Percentiles rank a stretch among this genome's conserved stretches.
Evolutionary conservation across 208 protist genomes (phyloP).

Genomic region (Wallacemonas sp.): DNA sequence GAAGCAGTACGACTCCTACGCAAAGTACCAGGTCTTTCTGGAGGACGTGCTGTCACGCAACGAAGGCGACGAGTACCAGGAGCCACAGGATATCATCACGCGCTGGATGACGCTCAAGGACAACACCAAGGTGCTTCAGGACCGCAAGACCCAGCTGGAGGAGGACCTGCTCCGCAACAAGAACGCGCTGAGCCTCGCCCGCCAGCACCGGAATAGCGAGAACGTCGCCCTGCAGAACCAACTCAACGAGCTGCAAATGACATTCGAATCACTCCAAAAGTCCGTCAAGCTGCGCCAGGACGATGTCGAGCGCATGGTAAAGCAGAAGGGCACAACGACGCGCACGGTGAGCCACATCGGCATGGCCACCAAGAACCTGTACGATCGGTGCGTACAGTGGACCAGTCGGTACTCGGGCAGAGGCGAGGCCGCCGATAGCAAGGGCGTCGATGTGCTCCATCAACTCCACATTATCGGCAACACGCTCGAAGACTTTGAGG

Average conservation of each 20-base stretch:
- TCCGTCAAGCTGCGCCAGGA: slow-evolving; percentile 89
- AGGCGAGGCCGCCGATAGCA: slow-evolving; percentile 57
- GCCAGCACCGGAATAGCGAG: slow-evolving; percentile 83
- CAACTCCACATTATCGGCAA: slow-evolving; percentile 89
- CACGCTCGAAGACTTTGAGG: slow-evolving; percentile 90
- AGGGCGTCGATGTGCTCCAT: slow-evolving; percentile 74
- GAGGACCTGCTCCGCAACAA: slow-evolving; percentile 90
- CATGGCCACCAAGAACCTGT: slow-evolving; percentile 91
- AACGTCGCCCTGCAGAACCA: slow-evolving; percentile 90
- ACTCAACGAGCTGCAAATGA: slow-evolving; percentile 87
- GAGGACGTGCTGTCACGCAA: slow-evolving; percentile 90
- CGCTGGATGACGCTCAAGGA: slow-evolving; percentile 91
- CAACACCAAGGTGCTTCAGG: slow-evolving; percentile 90
- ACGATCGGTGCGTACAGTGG: slow-evolving; percentile 86
- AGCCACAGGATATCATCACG: slow-evolving; percentile 90
- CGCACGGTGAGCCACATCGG: slow-evolving; percentile 90
- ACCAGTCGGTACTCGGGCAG: slow-evolving; percentile 73
- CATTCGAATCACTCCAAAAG: slow-evolving; percentile 84
- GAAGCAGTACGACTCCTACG: slow-evolving; percentile 55
- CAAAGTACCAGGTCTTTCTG: slow-evolving; percentile 88
- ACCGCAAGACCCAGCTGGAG: slow-evolving; percentile 90
- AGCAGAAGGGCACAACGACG: slow-evolving; percentile 86
- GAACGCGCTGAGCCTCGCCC: slow-evolving; percentile 77
- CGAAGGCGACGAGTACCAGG: slow-evolving; percentile 91
- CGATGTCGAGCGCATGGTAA: slow-evolving; percentile 85